Evolutionary conservation across 208 protist species (phyloP), one percentile per base, ranked within the genome.

Genomic region (Angomonas desouzai): DNA sequence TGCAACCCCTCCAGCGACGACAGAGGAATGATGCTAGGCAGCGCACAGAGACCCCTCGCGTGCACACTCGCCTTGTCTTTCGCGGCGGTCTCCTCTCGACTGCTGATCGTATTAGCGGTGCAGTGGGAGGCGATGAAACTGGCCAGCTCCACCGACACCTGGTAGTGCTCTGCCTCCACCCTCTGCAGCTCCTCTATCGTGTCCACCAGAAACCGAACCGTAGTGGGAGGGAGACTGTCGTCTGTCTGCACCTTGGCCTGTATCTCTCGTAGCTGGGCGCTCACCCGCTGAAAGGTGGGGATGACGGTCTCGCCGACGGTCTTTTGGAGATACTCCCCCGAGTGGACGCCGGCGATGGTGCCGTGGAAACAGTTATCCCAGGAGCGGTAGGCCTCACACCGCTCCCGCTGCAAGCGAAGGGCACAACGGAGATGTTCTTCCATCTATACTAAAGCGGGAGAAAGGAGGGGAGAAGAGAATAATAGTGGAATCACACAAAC

Each of bases 361-460:
- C 56, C 48, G 66, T 77, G 68, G 66, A 89, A 85, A 28, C 76
- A 68, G 1, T 57, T 49, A 22, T 75, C 76, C 85, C 84, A 91
- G 18, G 65, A 48, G 20, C 85, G 76, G 70, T 91, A 92, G 13
- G 72, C 43, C 53, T 72, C 55, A 55, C 85, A 92, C 30, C 88
- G 88, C 40, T 80, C 65, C 25, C 78, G 72, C 64, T 92, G 88
- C 27, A 82, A 63, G 55, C 58, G 22, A 16, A 86, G 57, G n/a
- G 72, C 76, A 6, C 62, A 45, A 9, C 32, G 47, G 27, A 47
- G n/a, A 28, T 40, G 34, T 61, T 58, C 58, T 23, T 23, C 38
- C 47, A 51, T 22, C 34, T 34, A 40, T 23, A 9, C 9, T 40
- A 61, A 4, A 61, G 29, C 18, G n/a, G n/a, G n/a, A n/a, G n/a